A percentile compares a stretch with the other conserved stretches of the same genome.
Conservation (phyloP, 805 yeast genomes). For the Monosporozyma aerobia region DNA sequence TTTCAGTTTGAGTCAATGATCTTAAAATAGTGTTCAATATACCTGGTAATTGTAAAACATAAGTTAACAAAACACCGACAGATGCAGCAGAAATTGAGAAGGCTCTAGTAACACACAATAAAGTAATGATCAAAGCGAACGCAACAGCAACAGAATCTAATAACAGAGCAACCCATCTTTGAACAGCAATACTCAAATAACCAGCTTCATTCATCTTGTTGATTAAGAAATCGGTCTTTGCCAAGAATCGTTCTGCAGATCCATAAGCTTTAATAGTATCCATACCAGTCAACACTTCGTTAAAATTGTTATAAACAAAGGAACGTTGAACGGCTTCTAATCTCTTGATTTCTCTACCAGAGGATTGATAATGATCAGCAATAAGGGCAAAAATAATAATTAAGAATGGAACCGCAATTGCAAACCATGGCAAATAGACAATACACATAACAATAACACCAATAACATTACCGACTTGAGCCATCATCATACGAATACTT, state of each 20-base stretch:
- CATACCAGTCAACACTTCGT: constrained; percentile 42
- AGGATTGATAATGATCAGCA: constrained; percentile 39
- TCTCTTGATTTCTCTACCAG: constrained; percentile 44
- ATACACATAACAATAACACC: constrained; percentile 65
- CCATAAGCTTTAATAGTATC: constrained; percentile 39
- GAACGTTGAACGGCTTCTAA: constrained; percentile 45
- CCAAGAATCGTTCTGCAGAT: constrained; percentile 30
- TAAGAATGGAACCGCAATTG: constrained; percentile 57
- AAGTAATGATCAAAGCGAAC: constrained; percentile 44
- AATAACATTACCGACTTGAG: constrained; percentile 43
- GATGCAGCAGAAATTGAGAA: constrained; percentile 50
- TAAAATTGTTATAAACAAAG: constrained; percentile 42
- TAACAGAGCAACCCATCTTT: constrained; percentile 55
- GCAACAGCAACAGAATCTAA: constrained; percentile 40
- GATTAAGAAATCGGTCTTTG: constrained; percentile 40
- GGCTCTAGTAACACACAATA: constrained; percentile 51
- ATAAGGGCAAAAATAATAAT: constrained; percentile 35
- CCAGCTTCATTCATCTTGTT: constrained; percentile 48
- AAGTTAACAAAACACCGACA: constrained; percentile 53
- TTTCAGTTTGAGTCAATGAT: constrained; percentile 47
- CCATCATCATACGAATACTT: constrained; percentile 52
- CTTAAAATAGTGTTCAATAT: constrained; percentile 43
- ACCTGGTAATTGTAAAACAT: constrained; percentile 51
- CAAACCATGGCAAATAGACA: constrained; percentile 70
- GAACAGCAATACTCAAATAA: constrained; percentile 43